Percentiles rank a stretch among this genome's conserved stretches.
These are phyloP conservation scores for Xylaria flabelliformis DNA, from an alignment of 495 filamentous ascomycete species.

Conservation along the genomic window DNA sequence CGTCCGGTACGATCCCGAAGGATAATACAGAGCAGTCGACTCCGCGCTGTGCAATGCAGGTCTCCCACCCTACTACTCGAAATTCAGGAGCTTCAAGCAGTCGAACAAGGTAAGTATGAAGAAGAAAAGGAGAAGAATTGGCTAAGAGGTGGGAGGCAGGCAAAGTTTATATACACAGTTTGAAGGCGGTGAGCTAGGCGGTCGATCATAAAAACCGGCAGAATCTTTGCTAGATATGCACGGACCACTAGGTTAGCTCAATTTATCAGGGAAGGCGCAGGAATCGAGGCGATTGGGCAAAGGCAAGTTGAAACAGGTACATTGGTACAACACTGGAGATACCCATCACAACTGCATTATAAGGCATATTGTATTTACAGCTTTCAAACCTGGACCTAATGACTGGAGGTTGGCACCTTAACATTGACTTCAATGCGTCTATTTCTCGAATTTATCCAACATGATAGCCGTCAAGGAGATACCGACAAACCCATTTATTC, in stretches of 20 bases:
- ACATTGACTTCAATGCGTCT: too few relatives aligned
- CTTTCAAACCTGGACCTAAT: too few relatives aligned
- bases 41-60: slow-evolving; percentile 84
- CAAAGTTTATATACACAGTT: slow-evolving; percentile 32
- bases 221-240: background rate
- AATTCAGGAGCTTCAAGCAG: slow-evolving; percentile 66
- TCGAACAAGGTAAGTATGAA: slow-evolving; percentile 81
- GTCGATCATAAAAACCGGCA: slow-evolving; percentile 19
- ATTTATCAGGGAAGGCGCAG: background rate
- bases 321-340: too few relatives aligned
- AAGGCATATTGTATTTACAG: too few relatives aligned
- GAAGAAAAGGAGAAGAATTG: slow-evolving; percentile 53
- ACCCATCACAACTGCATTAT: too few relatives aligned
- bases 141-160: slow-evolving; percentile 17
- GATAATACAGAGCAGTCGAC: slow-evolving; percentile 71
- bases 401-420: too few relatives aligned
- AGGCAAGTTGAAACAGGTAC: too few relatives aligned
- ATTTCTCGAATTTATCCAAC: too few relatives aligned
- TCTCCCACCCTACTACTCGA: slow-evolving; percentile 64
- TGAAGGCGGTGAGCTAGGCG: slow-evolving; percentile 25
- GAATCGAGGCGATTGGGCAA: background rate
- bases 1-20: slow-evolving; percentile 68
- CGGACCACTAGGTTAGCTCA: background rate
- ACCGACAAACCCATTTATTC: too few relatives aligned
- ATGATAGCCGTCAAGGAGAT: too few relatives aligned